Evolutionary conservation across 257 asterid genomes (phyloP).

Genomic region (Ballota nigra): DNA sequence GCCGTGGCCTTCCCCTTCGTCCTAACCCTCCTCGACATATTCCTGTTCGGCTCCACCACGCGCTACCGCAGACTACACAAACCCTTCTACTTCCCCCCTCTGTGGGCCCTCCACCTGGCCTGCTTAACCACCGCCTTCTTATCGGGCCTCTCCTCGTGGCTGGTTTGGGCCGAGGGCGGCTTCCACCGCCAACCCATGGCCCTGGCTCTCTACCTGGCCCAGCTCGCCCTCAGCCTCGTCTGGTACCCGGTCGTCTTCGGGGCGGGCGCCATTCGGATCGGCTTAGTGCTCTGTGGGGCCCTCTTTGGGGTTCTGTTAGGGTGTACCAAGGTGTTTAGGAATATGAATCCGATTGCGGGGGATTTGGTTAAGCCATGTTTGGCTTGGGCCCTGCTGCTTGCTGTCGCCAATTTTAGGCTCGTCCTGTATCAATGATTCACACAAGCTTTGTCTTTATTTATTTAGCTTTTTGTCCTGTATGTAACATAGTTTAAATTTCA

Average conservation of each 20-base stretch:
- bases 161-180: constrained; percentile 95
- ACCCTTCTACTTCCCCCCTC: constrained; percentile 75
- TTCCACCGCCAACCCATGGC: constrained; percentile 68
- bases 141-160: constrained; percentile 86
- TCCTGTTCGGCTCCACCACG: constrained; percentile 57
- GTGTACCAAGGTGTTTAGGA: constrained; percentile 48
- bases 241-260: constrained; percentile 90
- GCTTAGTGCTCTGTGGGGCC: constrained; percentile 56
- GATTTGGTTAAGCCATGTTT: constrained; percentile 70
- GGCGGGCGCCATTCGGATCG: constrained; percentile 53
- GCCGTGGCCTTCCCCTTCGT: constrained; percentile 65
- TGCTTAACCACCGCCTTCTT: constrained; percentile 50
- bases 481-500: not conserved
- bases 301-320: constrained; percentile 60
- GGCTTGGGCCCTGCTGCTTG: constrained; percentile 57
- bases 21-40: constrained; percentile 49
- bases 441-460: too few relatives aligned
- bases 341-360: constrained; percentile 73
- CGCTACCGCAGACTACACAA: constrained; percentile 54
- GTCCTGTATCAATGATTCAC: constrained; percentile 25
- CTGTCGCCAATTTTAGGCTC: constrained; percentile 57
- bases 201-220: constrained; percentile 50
- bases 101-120: constrained; percentile 81
- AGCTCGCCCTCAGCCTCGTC: constrained; percentile 49
- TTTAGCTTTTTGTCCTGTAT: not conserved